Conservation (phyloP, 2,329 filamentous ascomycete genomes). For the Ascochyta clinopodiicola region DNA sequence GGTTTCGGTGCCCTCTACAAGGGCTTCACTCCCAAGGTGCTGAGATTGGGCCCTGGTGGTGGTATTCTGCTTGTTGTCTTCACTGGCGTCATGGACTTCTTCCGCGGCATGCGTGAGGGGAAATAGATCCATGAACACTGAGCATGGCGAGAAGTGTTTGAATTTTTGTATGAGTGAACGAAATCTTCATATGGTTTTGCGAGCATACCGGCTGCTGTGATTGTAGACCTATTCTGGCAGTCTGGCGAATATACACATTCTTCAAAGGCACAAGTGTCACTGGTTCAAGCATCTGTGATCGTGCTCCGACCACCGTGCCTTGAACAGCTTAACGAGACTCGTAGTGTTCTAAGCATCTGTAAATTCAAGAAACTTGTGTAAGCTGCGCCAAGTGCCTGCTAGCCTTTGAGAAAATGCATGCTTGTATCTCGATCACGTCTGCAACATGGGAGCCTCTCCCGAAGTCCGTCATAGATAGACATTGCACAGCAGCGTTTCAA, state of each 20-base stretch:
- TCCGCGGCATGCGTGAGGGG: constrained; percentile 70
- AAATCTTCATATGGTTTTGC: background rate
- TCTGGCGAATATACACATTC: background rate
- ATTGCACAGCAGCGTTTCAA: too few relatives aligned
- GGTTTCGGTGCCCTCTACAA: constrained; percentile 94
- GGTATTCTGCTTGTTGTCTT: constrained; percentile 83
- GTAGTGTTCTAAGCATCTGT: too few relatives aligned
- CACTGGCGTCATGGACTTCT: constrained; percentile 91
- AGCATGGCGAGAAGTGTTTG: background rate
- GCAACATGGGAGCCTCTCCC: too few relatives aligned
- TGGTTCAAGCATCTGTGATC: too few relatives aligned
- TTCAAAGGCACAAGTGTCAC: background rate
- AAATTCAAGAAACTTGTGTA: too few relatives aligned
- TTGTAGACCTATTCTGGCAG: background rate
- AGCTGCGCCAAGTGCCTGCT: too few relatives aligned
- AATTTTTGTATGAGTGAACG: background rate
- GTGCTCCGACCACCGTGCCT: too few relatives aligned
- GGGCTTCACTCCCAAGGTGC: constrained; percentile 95
- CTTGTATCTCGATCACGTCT: too few relatives aligned
- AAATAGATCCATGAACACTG: constrained; percentile 7
- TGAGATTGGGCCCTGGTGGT: constrained; percentile 74
- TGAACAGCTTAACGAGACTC: too few relatives aligned
- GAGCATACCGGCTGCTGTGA: background rate
- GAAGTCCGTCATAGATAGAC: too few relatives aligned
- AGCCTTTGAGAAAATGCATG: too few relatives aligned